phyloP scores from a whole-genome alignment of 2,329 filamentous ascomycete genomes.

The Waltergamsia citrina region DNA sequence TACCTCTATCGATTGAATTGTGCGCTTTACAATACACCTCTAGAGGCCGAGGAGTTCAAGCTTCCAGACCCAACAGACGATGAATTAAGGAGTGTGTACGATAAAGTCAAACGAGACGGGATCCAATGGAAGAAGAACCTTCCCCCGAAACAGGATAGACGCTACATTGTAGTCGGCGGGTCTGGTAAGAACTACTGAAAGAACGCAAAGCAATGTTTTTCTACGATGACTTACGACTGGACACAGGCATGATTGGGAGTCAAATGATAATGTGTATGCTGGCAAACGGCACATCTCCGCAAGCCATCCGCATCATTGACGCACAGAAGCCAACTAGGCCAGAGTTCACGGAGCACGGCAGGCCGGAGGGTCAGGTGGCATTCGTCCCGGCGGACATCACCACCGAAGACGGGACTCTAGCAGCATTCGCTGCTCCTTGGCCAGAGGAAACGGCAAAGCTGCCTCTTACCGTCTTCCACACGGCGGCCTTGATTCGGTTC shows the following conservation, averaged over 20 bases:
- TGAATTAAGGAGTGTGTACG: background rate
- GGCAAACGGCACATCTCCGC: constrained; percentile 37
- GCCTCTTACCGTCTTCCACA: constrained; percentile 49
- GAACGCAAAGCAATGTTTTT: background rate
- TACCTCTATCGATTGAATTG: constrained; percentile 3
- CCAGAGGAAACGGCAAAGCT: constrained; percentile 23
- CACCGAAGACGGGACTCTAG: constrained; percentile 27
- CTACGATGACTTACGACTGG: background rate
- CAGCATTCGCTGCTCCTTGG: constrained; percentile 40
- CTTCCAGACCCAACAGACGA: background rate
- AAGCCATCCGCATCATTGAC: constrained; percentile 44
- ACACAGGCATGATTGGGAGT: constrained; percentile 34
- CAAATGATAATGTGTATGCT: constrained; percentile 44
- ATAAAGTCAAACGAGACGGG: background rate
- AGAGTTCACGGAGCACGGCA: constrained; percentile 23
- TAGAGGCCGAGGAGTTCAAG: background rate
- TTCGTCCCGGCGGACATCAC: constrained; percentile 41
- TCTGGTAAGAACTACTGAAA: background rate
- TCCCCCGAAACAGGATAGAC: background rate
- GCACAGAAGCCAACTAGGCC: constrained; percentile 30
- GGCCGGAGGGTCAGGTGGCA: constrained; percentile 22
- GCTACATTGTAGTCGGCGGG: constrained; percentile 4
- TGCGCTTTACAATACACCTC: background rate
- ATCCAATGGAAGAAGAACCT: background rate
- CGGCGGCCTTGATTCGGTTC: constrained; percentile 42